These are phyloP conservation scores for Mrakiaceae sp. DNA, from an alignment of 1,284 basidiomycete genomes.

Conservation along the genomic window DNA sequence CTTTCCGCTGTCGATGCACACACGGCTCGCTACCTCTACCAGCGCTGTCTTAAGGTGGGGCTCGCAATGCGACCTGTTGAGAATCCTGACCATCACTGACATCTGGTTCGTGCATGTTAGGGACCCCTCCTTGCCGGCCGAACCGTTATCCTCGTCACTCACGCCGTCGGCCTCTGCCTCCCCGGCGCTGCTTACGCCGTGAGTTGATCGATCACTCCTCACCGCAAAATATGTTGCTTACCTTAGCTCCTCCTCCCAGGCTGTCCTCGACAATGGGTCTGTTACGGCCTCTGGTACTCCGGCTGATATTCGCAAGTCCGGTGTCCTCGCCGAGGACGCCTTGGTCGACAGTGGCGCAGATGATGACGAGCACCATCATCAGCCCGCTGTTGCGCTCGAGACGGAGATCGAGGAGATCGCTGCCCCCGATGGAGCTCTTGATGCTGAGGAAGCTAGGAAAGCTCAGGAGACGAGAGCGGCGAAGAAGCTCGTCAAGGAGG, in stretches of 20 bases:
- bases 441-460: constrained; percentile 38
- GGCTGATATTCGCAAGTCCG: constrained; percentile 22
- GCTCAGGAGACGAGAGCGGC: constrained; percentile 24
- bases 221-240: not conserved
- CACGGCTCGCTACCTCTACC: constrained; percentile 31
- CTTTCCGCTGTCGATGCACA: constrained; percentile 34
- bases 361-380: constrained; percentile 13
- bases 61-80: not conserved
- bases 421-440: constrained; percentile 34
- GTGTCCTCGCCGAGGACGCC: constrained; percentile 21
- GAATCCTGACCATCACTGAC: constrained; percentile 17
- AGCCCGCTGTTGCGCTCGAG: constrained; percentile 24
- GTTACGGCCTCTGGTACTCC: constrained; percentile 30
- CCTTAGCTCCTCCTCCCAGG: constrained; percentile 8
- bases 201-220: constrained; percentile 19
- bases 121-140: constrained; percentile 34
- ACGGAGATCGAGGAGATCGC: constrained; percentile 24
- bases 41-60: constrained; percentile 16
- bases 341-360: constrained; percentile 11
- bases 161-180: constrained; percentile 41
- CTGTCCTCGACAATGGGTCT: constrained; percentile 30
- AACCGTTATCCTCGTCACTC: constrained; percentile 43
- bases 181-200: constrained; percentile 37
- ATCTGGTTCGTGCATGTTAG: constrained; percentile 18
- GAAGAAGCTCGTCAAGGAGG: constrained; percentile 32